Evolutionary conservation across 139 green algal species (phyloP).

Genomic region (Closterium sp.): DNA sequence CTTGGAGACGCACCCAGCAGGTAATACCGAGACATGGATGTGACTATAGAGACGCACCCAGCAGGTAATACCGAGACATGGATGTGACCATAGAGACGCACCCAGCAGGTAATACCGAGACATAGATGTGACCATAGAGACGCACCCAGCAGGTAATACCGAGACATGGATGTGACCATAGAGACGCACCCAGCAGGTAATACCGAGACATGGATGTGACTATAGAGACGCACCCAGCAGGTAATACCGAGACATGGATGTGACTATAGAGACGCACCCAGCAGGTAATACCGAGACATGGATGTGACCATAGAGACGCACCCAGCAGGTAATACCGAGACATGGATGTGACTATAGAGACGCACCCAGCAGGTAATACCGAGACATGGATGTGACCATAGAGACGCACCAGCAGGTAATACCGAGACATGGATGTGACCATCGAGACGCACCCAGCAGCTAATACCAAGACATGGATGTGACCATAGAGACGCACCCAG

Average conservation of each 20-base stretch:
- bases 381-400: constrained; percentile 21
- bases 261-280: constrained; percentile 40
- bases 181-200: constrained; percentile 46
- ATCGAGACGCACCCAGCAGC: constrained; percentile 43
- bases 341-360: neutral
- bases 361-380: too few species aligned
- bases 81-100: constrained; percentile 41
- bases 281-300: constrained; percentile 16
- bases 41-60: neutral
- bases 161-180: constrained; percentile 21
- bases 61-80: constrained; percentile 15
- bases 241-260: constrained; percentile 6
- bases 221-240: too few species aligned
- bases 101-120: constrained; percentile 24
- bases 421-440: constrained; percentile 16
- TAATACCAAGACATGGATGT: constrained; percentile 12
- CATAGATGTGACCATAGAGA: constrained; percentile 34
- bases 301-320: constrained; percentile 41
- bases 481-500: constrained; percentile 36
- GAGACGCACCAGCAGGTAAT: constrained; percentile 43
- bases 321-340: constrained; percentile 43
- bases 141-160: constrained; percentile 32
- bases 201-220: neutral
- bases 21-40: constrained; percentile 31
- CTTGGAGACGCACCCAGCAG: constrained; percentile 46